Evolutionary conservation across 2,329 filamentous ascomycete species (phyloP), one percentile per base, ranked within the genome.

Genomic region (Didymella pinodella): DNA sequence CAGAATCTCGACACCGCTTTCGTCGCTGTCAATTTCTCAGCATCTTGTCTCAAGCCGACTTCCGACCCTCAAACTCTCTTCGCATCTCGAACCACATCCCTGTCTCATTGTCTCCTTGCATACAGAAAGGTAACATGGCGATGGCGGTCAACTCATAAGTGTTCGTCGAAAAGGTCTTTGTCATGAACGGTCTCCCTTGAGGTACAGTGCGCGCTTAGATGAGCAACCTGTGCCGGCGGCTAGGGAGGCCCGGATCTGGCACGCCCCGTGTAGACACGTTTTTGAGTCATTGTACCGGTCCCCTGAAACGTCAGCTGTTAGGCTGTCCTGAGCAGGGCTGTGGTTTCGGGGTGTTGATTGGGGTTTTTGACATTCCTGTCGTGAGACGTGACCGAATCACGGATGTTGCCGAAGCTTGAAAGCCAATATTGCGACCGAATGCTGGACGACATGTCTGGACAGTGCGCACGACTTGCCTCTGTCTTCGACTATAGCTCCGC

Each of bases 181-280:
- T 41, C 57, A 59, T 48, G 48, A 59, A 59, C 25, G 56, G 51
- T 47, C 47, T 49, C 20, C 32, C 47, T 59, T 59, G 31, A 54
- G 50, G 51, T 25, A 50, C 47, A 48, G 51, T 29, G 47, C 46
- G 56, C 57, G 32, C 51, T 59, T 54, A 47, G 41, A 59, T 59
- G 57, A 54, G 57, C 51, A 59, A 54, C n/a, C 57, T 59, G 46
- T 50, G 46, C 57, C 22, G 28, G 57, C 57, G 50, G 47, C 57
- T 59, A 46, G 57, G 51, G 34, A 47, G 50, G 32, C 57, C 51
- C 22, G 57, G 34, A 50, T 47, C 50, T 51, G 57, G 47, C 47
- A 45, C 46, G 47, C 26, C 47, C 31, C 46, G 57, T 47, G 57
- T 59, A 54, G 40, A 32, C 31, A 46, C 48, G 40, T 46, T 25